Percentiles rank a stretch among this genome's conserved stretches.
phyloP scores from a whole-genome alignment of 805 yeast genomes.

The Candida bentonensis region DNA sequence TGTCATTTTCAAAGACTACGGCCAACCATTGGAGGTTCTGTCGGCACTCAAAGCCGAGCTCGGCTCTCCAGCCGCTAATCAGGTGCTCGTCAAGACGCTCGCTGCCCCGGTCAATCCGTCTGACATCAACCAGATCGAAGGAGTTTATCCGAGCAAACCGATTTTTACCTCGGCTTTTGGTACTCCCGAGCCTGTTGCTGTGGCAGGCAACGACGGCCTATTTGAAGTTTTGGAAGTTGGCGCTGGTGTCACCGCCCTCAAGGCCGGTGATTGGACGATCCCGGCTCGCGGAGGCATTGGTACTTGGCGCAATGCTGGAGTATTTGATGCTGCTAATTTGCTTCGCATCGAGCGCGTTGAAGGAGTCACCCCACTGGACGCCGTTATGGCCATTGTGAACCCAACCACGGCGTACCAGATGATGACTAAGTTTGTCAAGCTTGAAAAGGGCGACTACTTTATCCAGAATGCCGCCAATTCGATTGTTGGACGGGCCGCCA shows the following conservation, averaged over 20 bases:
- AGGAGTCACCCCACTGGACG: slow-evolving; percentile 27
- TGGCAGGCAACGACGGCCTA: slow-evolving; percentile 90
- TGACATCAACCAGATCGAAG: slow-evolving; percentile 74
- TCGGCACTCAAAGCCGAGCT: slow-evolving; percentile 24
- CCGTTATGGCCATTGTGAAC: slow-evolving; percentile 84
- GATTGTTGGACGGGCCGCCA: slow-evolving; percentile 84
- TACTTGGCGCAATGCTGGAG: slow-evolving; percentile 81
- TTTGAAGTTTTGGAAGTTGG: slow-evolving; percentile 76
- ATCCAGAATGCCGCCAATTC: slow-evolving; percentile 95
- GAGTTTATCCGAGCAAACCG: slow-evolving; percentile 74
- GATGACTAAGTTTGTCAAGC: slow-evolving; percentile 53
- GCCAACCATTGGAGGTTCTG: slow-evolving; percentile 31
- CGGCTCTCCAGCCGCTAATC: slow-evolving; percentile 17
- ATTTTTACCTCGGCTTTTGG: slow-evolving; percentile 32
- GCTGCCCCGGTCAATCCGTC: slow-evolving; percentile 88
- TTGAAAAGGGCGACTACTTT: slow-evolving; percentile 68
- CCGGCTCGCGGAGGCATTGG: slow-evolving; percentile 72
- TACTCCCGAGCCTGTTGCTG: slow-evolving; percentile 54
- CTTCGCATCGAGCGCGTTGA: slow-evolving; percentile 40
- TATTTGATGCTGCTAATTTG: slow-evolving; percentile 38
- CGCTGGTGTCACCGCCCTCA: slow-evolving; percentile 29
- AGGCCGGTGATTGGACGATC: slow-evolving; percentile 76
- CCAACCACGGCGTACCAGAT: slow-evolving; percentile 87
- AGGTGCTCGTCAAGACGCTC: slow-evolving; percentile 50
- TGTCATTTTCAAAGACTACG: slow-evolving; percentile 52